Conservation (phyloP, 495 filamentous ascomycete genomes). For the Aeminium ludgeri region DNA sequence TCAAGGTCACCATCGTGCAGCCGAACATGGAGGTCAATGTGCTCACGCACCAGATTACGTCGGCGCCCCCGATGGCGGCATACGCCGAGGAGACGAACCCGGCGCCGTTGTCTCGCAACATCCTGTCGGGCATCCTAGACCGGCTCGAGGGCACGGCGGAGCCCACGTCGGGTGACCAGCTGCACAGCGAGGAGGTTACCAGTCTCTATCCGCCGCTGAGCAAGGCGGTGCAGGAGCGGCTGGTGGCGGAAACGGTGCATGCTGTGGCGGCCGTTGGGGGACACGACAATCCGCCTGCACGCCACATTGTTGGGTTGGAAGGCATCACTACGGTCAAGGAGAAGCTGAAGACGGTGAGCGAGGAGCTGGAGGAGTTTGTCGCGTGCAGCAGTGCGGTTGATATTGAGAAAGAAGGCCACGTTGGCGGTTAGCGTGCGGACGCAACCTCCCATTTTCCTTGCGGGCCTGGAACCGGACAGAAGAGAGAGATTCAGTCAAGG, state of each 20-base stretch:
- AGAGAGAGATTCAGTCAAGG: too few relatives aligned
- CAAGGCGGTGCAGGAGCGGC: slow-evolving; percentile 41
- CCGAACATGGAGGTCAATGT: slow-evolving; percentile 69
- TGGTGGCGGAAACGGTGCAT: slow-evolving; percentile 79
- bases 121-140: slow-evolving; percentile 56
- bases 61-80: slow-evolving; percentile 54
- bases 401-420: too few relatives aligned
- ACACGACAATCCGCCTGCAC: slow-evolving; percentile 85
- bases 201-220: slow-evolving; percentile 57
- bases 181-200: slow-evolving; percentile 36
- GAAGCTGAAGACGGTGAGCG: slow-evolving; percentile 88
- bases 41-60: slow-evolving; percentile 69
- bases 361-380: slow-evolving; percentile 91
- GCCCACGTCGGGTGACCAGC: slow-evolving; percentile 28
- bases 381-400: slow-evolving; percentile 75
- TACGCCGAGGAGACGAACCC: slow-evolving; percentile 60
- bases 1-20: slow-evolving; percentile 91
- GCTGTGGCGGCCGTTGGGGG: slow-evolving; percentile 82
- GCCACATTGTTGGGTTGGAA: slow-evolving; percentile 88
- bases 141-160: slow-evolving; percentile 25
- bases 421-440: too few relatives aligned
- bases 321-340: slow-evolving; percentile 80
- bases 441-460: too few relatives aligned
- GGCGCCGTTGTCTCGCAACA: slow-evolving; percentile 63
- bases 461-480: too few relatives aligned